These are phyloP conservation scores for Flaveria brownii DNA, from an alignment of 129 eudicot species.

Conservation along the genomic window DNA sequence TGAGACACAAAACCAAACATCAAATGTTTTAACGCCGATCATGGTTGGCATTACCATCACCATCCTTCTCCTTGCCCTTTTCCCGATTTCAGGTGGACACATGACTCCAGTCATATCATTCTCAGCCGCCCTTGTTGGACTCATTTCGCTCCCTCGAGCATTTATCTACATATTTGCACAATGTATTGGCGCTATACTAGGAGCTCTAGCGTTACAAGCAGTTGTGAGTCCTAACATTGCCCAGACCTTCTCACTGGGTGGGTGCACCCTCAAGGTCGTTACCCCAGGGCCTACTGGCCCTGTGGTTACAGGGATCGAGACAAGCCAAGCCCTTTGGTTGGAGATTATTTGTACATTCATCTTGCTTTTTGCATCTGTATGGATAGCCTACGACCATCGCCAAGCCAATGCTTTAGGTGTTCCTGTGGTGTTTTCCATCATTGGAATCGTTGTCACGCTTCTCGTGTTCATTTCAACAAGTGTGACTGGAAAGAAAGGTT, in stretches of 20 bases:
- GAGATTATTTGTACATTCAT: conserved; percentile 64
- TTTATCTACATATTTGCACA: conserved; percentile 69
- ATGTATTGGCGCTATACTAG: conserved; percentile 60
- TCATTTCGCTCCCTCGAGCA: conserved; percentile 66
- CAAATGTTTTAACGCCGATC: conserved; percentile 52
- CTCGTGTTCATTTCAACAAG: conserved; percentile 58
- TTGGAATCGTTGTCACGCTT: conserved; percentile 61
- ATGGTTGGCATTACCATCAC: conserved; percentile 50
- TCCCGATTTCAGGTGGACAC: conserved; percentile 82
- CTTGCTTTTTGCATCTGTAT: conserved; percentile 66
- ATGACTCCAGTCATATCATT: conserved; percentile 71
- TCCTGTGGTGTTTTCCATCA: conserved; percentile 37
- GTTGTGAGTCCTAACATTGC: conserved; percentile 44
- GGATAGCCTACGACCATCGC: conserved; percentile 74
- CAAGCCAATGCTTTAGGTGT: conserved; percentile 57
- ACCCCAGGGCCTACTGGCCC: conserved; percentile 72
- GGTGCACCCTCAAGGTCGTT: conserved; percentile 58
- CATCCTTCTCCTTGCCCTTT: conserved; percentile 61
- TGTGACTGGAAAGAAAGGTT: conserved; percentile 57
- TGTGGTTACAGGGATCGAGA: conserved; percentile 41
- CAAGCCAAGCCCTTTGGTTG: conserved; percentile 67
- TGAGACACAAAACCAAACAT: conserved; percentile 44
- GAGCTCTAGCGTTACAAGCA: conserved; percentile 67
- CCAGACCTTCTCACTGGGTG: conserved; percentile 58
- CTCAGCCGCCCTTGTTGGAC: conserved; percentile 73